Evolutionary conservation across 805 yeast species (phyloP), one percentile per base, ranked within the genome.

Genomic region (Starmerella bombi): DNA sequence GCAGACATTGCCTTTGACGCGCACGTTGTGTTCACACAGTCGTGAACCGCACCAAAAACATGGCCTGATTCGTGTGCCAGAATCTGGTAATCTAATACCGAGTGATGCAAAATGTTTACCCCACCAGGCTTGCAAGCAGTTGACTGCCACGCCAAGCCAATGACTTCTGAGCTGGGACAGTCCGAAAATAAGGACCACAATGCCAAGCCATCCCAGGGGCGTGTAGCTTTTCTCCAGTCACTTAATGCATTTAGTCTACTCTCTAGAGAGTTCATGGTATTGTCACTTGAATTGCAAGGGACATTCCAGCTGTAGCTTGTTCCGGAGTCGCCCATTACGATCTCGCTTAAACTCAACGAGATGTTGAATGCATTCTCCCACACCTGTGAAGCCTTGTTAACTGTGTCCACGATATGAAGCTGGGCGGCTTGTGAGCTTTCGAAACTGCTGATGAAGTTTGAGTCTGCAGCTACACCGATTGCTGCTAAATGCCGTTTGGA

Each of bases 21-120:
- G 40, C 66, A 62, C 4, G 65, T 59, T 15, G 45, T 48, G n/a
- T 50, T 33, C 3, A 59, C 53, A 42, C 66, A 62, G 42, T 62
- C 66, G 42, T 62, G 66, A 15, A 60, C 64, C 6, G 66, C 66
- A 7, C 66, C 66, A 43, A 62, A 62, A 2, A 58, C 50, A 34
- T 62, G 66, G 17, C 65, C 66, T 8, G 59, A 37, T 37, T 62
- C 66, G 42, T 62, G 66, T 1, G 66, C 65, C 12, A 58, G 42
- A 10, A 61, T 63, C 14, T 52, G 46, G 58, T 62, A 59, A 40
- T 61, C 65, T 3, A 52, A 46, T 9, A 49, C 25, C 0, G 61
- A 55, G 29, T 55, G 54, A 14, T 58, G 49, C 3, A 62, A 49
- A n/a, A 62, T 62, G 32, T 56, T 60, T 6, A 59, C 48, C 14